A percentile compares a stretch with the other conserved stretches of the same genome.
These are phyloP conservation scores for Phytophthora boehmeriae DNA, from an alignment of 352 stramenopile species.

Conservation along the genomic window DNA sequence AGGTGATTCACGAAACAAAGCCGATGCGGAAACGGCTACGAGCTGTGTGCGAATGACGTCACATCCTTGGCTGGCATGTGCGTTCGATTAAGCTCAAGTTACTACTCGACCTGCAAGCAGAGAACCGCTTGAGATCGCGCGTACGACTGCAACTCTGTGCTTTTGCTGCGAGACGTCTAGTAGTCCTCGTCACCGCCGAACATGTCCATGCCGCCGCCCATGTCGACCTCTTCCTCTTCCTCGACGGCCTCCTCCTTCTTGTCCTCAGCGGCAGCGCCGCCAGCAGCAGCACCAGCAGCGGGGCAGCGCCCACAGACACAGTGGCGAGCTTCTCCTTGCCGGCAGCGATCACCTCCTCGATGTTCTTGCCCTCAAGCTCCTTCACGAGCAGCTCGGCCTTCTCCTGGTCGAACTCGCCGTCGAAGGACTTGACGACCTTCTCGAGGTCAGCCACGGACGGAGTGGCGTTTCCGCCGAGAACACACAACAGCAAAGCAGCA, in stretches of 20 bases:
- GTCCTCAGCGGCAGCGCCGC: constrained; percentile 50
- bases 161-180: constrained; percentile 44
- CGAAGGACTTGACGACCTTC: constrained; percentile 86
- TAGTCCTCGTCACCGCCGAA: constrained; percentile 85
- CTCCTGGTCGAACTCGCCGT: constrained; percentile 78
- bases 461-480: constrained; percentile 84
- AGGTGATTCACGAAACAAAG: constrained; percentile 1
- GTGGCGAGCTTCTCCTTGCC: constrained; percentile 87
- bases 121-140: constrained; percentile 7
- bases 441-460: constrained; percentile 81
- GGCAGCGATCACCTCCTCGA: constrained; percentile 85
- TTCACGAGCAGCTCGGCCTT: constrained; percentile 85
- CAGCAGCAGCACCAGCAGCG: constrained; percentile 42
- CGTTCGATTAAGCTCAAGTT: constrained; percentile 61
- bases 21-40: constrained; percentile 1
- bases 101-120: constrained; percentile 29
- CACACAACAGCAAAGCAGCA: constrained; percentile 91
- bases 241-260: constrained; percentile 71
- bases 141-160: not conserved
- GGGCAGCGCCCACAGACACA: constrained; percentile 74
- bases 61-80: constrained; percentile 40
- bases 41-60: constrained; percentile 54
- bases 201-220: constrained; percentile 87
- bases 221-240: constrained; percentile 84
- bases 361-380: constrained; percentile 90